Evolutionary conservation across 2,329 filamentous ascomycete genomes (phyloP), one percentile per base, ranked within the genome.

Genomic region (Myriosclerotinia curreyana): DNA sequence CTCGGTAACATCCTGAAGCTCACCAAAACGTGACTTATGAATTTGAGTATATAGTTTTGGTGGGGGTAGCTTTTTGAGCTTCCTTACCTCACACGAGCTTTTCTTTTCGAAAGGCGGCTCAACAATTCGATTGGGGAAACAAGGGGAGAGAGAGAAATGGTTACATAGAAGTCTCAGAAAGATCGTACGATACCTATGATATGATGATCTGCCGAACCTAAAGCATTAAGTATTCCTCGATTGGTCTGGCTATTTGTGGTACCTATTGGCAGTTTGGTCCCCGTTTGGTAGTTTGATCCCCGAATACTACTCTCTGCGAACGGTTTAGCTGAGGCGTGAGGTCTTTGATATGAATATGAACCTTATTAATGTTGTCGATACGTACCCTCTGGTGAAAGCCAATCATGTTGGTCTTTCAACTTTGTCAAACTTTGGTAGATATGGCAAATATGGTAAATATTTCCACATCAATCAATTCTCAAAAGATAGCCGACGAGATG

Each of bases 261-360:
- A 44, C 42, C 56, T 4, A 50, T 60, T 60, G 44, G 56, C 56
- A 44, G 31, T 60, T 60, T 60, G n/a, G 56, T 60, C 56, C 56
- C 56, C 56, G 56, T n/a, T 60, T 60, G 44, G 56, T 44, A 44
- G 31, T 60, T 60, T 60, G n/a, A 44, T 60, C 56, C 56, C 56
- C 56, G 56, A 38, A 60, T 60, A 38, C 56, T n/a, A 60, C 56
- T 46, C 31, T 34, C 25, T 34, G 6, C 7, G 12, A 20, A 46
- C 44, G 11, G n/a, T 48, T 11, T n/a, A 22, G 9, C 20, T 11
- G 9, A 48, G 42, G 42, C 20, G 42, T 8, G 42, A 48, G 22
- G 20, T 8, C n/a, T 48, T 48, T 25, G 28, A 31, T 31, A 31
- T 31, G 3, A 11, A n/a, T n/a, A 48, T 49, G 46, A 49, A 49